Percentiles rank a stretch among this genome's conserved stretches.
Conservation (phyloP, 1,284 basidiomycete species). For the Rhodotorula sp. region DNA sequence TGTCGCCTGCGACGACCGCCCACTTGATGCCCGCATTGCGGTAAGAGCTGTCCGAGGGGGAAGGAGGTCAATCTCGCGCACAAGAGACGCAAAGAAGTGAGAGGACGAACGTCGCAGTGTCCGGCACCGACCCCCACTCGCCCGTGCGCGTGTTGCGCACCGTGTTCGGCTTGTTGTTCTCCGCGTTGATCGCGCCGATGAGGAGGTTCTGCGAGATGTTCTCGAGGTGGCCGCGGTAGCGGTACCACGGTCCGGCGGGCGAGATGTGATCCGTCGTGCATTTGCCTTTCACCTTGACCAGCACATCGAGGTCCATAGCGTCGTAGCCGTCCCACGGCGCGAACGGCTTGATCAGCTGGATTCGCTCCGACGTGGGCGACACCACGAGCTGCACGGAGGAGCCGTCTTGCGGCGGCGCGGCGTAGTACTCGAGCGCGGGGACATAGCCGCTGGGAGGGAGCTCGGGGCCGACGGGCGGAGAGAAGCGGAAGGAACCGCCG, state of each 20-base stretch:
- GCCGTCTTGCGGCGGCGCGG: slow-evolving; percentile 86
- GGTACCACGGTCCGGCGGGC: slow-evolving; percentile 98
- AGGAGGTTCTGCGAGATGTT: slow-evolving; percentile 62
- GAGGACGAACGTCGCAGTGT: slow-evolving; percentile 82
- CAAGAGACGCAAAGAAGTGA: slow-evolving; percentile 80
- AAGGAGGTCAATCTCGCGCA: no score
- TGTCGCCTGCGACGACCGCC: slow-evolving; percentile 62
- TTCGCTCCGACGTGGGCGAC: slow-evolving; percentile 84
- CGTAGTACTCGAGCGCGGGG: slow-evolving; percentile 94
- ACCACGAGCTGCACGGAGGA: slow-evolving; percentile 82
- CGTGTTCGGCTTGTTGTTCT: slow-evolving; percentile 95
- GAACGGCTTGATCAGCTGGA: slow-evolving; percentile 93
- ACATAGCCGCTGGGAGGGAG: slow-evolving; percentile 95
- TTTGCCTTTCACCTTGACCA: slow-evolving; percentile 99
- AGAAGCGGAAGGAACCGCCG: slow-evolving; percentile 98
- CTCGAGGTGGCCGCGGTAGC: slow-evolving; percentile 80
- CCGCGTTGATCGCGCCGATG: slow-evolving; percentile 83
- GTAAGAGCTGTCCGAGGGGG: no score
- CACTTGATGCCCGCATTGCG: no score
- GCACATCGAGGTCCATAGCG: slow-evolving; percentile 80
- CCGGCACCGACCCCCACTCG: slow-evolving; percentile 81
- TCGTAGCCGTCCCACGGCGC: slow-evolving; percentile 90
- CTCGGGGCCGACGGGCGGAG: slow-evolving; percentile 82
- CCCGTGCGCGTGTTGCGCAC: slow-evolving; percentile 59
- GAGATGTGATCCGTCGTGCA: slow-evolving; percentile 80